Conservation (phyloP, 805 yeast species). For the Yarrowia sp. region DNA sequence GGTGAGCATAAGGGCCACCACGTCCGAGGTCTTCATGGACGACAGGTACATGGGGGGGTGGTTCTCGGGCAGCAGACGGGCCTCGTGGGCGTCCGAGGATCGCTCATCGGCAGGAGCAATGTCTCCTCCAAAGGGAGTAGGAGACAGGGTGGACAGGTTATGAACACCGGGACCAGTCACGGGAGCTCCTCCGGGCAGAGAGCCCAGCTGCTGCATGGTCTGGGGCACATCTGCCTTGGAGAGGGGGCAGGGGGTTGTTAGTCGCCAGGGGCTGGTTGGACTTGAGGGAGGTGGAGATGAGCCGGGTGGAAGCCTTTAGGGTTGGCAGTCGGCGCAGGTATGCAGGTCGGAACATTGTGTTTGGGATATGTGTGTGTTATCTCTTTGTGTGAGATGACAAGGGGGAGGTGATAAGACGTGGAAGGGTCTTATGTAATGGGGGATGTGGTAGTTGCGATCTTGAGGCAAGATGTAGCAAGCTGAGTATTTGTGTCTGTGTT, state of each 20-base stretch:
- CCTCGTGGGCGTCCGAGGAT: neutral
- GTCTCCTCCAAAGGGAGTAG: constrained; percentile 1
- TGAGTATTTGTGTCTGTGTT: neutral
- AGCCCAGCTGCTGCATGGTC: constrained; percentile 18
- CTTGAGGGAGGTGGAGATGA: neutral
- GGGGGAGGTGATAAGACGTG: neutral
- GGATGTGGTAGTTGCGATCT: too few relatives aligned
- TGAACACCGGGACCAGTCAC: constrained; percentile 12
- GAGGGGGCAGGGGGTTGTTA: constrained; percentile 2
- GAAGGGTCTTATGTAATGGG: too few relatives aligned
- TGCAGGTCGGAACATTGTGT: constrained; percentile 22
- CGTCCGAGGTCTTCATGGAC: constrained; percentile 20
- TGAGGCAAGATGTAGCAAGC: too few relatives aligned
- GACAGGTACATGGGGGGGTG: constrained; percentile 20
- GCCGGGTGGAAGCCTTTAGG: constrained; percentile 1
- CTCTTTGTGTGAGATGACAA: neutral
- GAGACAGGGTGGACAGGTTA: constrained; percentile 22
- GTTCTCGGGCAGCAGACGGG: constrained; percentile 15
- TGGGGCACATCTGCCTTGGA: constrained; percentile 16
- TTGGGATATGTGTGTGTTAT: too few relatives aligned
- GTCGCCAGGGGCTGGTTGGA: constrained; percentile 20
- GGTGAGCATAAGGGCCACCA: constrained; percentile 32
- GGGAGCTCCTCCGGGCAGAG: constrained; percentile 16
- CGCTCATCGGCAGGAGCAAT: constrained; percentile 8
- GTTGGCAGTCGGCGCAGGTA: constrained; percentile 9